These are phyloP conservation scores for Acanthamoeba triangularis DNA, from an alignment of 208 protist species.

Conservation along the genomic window DNA sequence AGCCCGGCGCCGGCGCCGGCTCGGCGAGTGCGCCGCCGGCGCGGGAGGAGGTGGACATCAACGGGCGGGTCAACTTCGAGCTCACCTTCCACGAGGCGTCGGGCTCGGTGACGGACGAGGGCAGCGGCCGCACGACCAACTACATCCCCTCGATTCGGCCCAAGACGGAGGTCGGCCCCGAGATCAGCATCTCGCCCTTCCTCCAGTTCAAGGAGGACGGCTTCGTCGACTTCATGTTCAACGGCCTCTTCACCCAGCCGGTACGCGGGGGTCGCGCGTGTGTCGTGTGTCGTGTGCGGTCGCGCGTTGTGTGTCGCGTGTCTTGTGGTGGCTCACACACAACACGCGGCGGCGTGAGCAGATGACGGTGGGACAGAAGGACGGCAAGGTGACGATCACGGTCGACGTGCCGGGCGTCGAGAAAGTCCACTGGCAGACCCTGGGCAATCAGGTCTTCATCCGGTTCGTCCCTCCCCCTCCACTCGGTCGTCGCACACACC, in stretches of 20 bases:
- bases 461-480: background rate
- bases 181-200: conserved; percentile 3
- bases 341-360: background rate
- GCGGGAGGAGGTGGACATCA: background rate
- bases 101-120: background rate
- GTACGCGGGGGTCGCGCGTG: background rate
- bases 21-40: too few species aligned
- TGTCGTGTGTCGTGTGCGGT: too few species aligned
- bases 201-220: conserved; percentile 40
- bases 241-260: conserved; percentile 3
- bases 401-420: conserved; percentile 22
- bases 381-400: background rate
- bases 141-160: background rate
- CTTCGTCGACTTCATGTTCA: conserved; percentile 16
- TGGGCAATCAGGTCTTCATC: conserved; percentile 4
- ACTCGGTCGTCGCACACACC: background rate
- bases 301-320: background rate
- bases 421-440: background rate
- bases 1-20: too few species aligned
- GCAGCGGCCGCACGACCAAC: background rate
- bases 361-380: background rate
- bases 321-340: background rate
- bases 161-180: background rate
- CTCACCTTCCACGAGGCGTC: background rate
- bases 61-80: background rate